phyloP scores from a whole-genome alignment of 768 basidiomycete species.

The Grammothele lineata region DNA sequence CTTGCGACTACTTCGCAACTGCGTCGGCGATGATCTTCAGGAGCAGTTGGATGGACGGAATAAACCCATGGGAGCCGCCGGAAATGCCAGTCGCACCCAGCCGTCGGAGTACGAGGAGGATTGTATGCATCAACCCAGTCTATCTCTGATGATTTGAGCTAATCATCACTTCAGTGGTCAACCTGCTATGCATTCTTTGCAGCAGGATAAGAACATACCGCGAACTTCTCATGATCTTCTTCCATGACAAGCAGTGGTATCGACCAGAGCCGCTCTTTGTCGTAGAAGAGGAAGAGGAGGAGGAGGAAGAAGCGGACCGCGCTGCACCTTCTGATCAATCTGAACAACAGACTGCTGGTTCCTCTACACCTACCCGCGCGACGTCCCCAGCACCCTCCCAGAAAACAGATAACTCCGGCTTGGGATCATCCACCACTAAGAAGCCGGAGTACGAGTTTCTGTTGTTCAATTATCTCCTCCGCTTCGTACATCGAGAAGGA shows the following conservation, averaged over 20 bases:
- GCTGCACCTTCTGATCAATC: no score
- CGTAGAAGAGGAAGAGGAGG: slow-evolving; percentile 74
- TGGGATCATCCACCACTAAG: slow-evolving; percentile 38
- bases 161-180: slow-evolving; percentile 58
- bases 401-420: slow-evolving; percentile 48
- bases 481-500: slow-evolving; percentile 92
- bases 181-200: slow-evolving; percentile 87
- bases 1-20: slow-evolving; percentile 76
- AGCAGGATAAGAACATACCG: slow-evolving; percentile 86
- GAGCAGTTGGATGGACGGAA: slow-evolving; percentile 79
- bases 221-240: slow-evolving; percentile 94
- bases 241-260: slow-evolving; percentile 91
- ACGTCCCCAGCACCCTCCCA: slow-evolving; percentile 63
- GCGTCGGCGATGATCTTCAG: slow-evolving; percentile 88
- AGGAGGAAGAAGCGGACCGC: slow-evolving; percentile 51
- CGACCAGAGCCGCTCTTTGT: slow-evolving; percentile 70
- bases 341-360: slow-evolving; percentile 19
- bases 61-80: slow-evolving; percentile 81
- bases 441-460: slow-evolving; percentile 94
- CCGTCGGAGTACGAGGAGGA: slow-evolving; percentile 92
- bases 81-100: slow-evolving; percentile 56
- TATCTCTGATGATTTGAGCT: slow-evolving; percentile 1
- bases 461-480: slow-evolving; percentile 91
- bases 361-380: slow-evolving; percentile 19
- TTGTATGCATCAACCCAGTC: slow-evolving; percentile 42